Conservation (phyloP, 768 basidiomycete species). For the Trametes cingulata region DNA sequence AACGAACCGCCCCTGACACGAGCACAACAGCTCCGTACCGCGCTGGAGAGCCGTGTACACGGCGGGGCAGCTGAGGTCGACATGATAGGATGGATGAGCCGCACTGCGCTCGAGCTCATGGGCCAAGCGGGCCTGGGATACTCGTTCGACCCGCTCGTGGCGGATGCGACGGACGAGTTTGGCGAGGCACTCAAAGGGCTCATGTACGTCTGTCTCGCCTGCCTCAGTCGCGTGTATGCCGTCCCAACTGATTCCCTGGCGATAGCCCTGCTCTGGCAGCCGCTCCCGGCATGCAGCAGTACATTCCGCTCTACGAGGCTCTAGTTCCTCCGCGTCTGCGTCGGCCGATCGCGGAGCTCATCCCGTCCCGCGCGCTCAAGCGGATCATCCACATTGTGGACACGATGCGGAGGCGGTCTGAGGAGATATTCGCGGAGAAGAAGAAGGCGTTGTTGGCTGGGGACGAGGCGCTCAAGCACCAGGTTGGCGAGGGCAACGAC, state of each 20-base stretch:
- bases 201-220: constrained; percentile 26
- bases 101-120: constrained; percentile 37
- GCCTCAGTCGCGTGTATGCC: too few relatives aligned
- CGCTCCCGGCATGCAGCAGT: constrained; percentile 45
- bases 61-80: constrained; percentile 19
- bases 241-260: too few relatives aligned
- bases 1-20: neutral
- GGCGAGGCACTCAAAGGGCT: constrained; percentile 23
- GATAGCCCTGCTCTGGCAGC: neutral
- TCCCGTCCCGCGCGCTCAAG: constrained; percentile 17
- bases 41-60: neutral
- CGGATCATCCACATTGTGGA: constrained; percentile 13
- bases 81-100: constrained; percentile 29
- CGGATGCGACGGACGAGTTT: constrained; percentile 25
- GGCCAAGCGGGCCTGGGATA: constrained; percentile 48
- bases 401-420: constrained; percentile 9
- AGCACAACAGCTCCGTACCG: constrained; percentile 15
- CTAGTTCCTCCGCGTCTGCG: constrained; percentile 40
- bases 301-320: constrained; percentile 38
- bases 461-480: constrained; percentile 19
- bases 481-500: constrained; percentile 18
- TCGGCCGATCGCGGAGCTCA: constrained; percentile 14
- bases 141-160: constrained; percentile 38
- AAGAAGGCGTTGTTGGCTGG: constrained; percentile 20
- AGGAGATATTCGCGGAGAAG: constrained; percentile 20